These are phyloP conservation scores for Raffaelea arxii DNA, from an alignment of 2,329 filamentous ascomycete species.

Conservation along the genomic window DNA sequence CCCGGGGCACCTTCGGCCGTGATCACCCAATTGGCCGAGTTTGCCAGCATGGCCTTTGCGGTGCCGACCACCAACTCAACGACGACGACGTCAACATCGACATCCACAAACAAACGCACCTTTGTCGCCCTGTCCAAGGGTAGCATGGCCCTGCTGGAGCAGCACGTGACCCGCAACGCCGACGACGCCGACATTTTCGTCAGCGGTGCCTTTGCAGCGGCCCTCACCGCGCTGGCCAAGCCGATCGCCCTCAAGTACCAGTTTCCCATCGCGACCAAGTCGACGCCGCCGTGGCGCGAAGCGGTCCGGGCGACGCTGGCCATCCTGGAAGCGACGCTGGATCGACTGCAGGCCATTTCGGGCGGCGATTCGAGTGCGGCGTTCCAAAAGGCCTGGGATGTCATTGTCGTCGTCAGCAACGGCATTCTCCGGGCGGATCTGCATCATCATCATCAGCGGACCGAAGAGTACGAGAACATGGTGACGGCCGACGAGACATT, in stretches of 20 bases:
- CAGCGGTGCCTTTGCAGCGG: constrained; percentile 54
- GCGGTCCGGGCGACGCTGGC: constrained; percentile 63
- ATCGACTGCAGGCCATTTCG: constrained; percentile 42
- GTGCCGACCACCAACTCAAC: constrained; percentile 17
- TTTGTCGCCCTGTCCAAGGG: constrained; percentile 85
- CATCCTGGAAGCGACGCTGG: constrained; percentile 57
- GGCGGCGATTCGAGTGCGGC: constrained; percentile 35
- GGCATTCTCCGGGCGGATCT: constrained; percentile 62
- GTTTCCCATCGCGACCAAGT: constrained; percentile 63
- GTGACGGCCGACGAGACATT: constrained; percentile 66
- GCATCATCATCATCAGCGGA: no score
- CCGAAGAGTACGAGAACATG: constrained; percentile 24
- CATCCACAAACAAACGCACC: constrained; percentile 51
- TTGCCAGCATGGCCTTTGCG: constrained; percentile 60
- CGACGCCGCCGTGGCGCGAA: constrained; percentile 65
- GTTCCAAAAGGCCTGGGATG: constrained; percentile 57
- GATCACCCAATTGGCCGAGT: constrained; percentile 57
- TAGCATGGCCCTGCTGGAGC: constrained; percentile 61
- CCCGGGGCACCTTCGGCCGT: constrained; percentile 57
- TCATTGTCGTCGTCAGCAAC: constrained; percentile 53
- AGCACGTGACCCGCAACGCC: constrained; percentile 49
- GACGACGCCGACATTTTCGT: constrained; percentile 58
- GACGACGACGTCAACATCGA: no score
- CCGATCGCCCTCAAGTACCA: constrained; percentile 74
- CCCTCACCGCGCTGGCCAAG: constrained; percentile 56